phyloP scores from a whole-genome alignment of 2,329 filamentous ascomycete species.

The Penicillium sp. region DNA sequence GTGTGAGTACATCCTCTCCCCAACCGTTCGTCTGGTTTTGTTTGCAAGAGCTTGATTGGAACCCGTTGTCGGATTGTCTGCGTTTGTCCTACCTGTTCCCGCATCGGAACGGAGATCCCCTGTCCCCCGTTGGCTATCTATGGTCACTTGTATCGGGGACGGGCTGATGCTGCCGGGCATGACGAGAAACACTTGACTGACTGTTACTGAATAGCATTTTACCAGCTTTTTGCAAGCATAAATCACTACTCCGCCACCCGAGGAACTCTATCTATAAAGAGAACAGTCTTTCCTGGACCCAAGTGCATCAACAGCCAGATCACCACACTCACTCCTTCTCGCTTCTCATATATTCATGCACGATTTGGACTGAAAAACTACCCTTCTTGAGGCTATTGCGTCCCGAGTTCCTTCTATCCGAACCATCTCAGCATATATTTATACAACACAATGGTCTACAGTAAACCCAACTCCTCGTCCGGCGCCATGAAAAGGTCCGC shows the following conservation, averaged over 20 bases:
- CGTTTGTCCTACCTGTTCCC: conserved; percentile 15
- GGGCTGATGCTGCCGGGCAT: conserved; percentile 2
- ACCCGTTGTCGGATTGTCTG: conserved; percentile 4
- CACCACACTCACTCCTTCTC: background rate
- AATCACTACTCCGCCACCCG: conserved; percentile 2
- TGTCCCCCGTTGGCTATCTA: conserved; percentile 10
- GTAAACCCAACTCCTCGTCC: conserved; percentile 23
- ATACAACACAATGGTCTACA: conserved; percentile 31
- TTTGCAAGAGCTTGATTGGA: conserved; percentile 20
- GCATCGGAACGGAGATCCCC: conserved; percentile 1
- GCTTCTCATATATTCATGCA: background rate
- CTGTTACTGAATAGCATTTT: background rate
- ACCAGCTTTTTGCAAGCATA: background rate
- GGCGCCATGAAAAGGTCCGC: conserved; percentile 34
- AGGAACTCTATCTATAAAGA: conserved; percentile 10
- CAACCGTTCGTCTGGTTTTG: background rate
- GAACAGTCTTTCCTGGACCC: background rate
- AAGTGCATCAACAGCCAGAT: background rate
- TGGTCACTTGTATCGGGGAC: background rate
- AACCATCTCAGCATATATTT: background rate
- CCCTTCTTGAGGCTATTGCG: background rate
- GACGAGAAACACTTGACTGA: conserved; percentile 9
- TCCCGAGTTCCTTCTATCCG: background rate
- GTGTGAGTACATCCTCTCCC: conserved; percentile 17
- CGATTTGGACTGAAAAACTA: background rate